A percentile compares a stretch with the other conserved stretches of the same genome.
Conservation (phyloP, 257 asterid genomes). For the Galeopsis tetrahit region DNA sequence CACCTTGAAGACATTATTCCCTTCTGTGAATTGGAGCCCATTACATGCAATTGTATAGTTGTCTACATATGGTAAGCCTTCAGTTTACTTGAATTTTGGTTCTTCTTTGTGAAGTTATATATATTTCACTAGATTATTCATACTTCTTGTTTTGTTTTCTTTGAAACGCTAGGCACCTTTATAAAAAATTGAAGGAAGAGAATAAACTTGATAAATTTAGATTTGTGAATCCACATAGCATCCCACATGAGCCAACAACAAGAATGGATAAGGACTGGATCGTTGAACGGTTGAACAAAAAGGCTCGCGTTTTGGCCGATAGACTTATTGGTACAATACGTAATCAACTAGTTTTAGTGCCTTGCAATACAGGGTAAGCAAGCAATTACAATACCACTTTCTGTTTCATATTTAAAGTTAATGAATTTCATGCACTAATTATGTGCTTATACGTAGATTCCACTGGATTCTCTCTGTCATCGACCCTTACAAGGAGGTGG, state of each 20-base stretch:
- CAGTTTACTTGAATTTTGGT: not conserved
- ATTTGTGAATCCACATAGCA: slow-evolving; percentile 3
- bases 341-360: slow-evolving; percentile 9
- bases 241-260: not conserved
- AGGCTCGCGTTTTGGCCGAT: slow-evolving; percentile 14
- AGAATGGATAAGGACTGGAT: not conserved
- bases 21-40: slow-evolving; percentile 12
- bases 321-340: not conserved
- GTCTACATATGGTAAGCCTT: slow-evolving; percentile 24
- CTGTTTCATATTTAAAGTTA: not conserved
- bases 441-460: not conserved
- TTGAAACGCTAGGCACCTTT: slow-evolving; percentile 22
- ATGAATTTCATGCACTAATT: not conserved
- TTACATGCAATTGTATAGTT: slow-evolving; percentile 17
- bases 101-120: not conserved
- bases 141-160: not conserved
- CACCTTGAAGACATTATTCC: slow-evolving; percentile 22
- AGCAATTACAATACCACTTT: not conserved
- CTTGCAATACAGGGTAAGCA: slow-evolving; percentile 24
- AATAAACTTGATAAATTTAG: slow-evolving; percentile 8
- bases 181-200: slow-evolving; percentile 14
- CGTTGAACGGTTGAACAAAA: not conserved
- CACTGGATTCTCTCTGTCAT: slow-evolving; percentile 24
- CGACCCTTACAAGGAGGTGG: slow-evolving; percentile 18
- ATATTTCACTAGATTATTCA: not conserved